A percentile compares a stretch with the other conserved stretches of the same genome.
Conservation (phyloP, 257 asterid genomes). For the Solanum neorickii region DNA sequence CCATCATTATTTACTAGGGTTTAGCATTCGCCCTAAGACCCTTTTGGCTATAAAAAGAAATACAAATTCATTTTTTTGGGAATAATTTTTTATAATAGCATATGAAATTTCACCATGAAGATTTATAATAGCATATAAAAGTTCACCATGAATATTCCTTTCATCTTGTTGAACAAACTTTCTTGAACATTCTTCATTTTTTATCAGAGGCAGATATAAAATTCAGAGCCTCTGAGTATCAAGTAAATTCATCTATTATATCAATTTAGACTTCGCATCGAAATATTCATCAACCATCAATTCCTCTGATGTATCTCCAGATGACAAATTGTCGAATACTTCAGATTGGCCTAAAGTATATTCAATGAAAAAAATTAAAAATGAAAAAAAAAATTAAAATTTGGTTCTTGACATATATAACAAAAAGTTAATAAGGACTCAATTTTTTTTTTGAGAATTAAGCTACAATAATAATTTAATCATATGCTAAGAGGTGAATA, state of each 20-base stretch:
- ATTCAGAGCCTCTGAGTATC: no score
- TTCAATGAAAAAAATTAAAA: neutral
- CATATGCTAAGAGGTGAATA: neutral
- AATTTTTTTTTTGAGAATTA: neutral
- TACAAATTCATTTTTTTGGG: neutral
- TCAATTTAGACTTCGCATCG: no score
- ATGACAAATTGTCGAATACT: conserved; percentile 53
- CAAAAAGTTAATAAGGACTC: neutral
- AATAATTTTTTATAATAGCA: neutral
- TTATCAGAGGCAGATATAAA: neutral
- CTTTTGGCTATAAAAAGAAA: neutral
- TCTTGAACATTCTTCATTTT: conserved; percentile 34
- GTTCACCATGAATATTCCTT: conserved; percentile 26
- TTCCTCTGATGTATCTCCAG: conserved; percentile 69
- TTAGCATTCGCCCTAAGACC: neutral
- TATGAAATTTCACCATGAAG: conserved; percentile 39
- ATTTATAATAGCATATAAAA: neutral
- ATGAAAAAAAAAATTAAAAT: neutral
- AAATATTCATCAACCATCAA: neutral
- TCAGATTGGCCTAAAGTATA: conserved; percentile 42
- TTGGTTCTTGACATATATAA: neutral
- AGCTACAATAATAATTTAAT: neutral
- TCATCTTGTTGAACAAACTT: conserved; percentile 28
- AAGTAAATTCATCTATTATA: no score
- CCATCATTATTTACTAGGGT: neutral